Conservation (phyloP, 2,329 filamentous ascomycete genomes). For the Teratosphaeria viscida region DNA sequence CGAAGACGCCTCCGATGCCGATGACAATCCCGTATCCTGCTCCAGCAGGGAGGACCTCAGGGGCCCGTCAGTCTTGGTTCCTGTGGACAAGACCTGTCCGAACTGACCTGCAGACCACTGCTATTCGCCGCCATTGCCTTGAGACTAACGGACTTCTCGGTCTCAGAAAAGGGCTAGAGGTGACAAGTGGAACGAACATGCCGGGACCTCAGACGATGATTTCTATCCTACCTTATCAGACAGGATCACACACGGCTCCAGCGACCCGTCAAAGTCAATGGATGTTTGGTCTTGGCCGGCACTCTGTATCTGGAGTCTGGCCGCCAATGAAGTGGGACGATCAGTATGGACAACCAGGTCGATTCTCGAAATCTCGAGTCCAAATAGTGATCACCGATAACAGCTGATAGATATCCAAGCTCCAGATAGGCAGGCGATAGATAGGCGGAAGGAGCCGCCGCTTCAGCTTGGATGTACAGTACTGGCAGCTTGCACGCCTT, state of each 20-base stretch:
- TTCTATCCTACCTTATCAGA: not conserved
- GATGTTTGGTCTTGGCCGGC: not conserved
- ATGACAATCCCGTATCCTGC: constrained; percentile 51
- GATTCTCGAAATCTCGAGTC: not conserved
- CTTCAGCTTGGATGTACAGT: not conserved
- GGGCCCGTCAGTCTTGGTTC: not conserved
- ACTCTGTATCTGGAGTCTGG: not conserved
- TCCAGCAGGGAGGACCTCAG: constrained; percentile 7
- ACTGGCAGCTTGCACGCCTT: not conserved
- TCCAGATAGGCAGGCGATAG: not conserved
- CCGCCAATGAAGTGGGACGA: not conserved
- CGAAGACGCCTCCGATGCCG: constrained; percentile 62
- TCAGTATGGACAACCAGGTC: not conserved
- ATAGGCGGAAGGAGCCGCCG: not conserved
- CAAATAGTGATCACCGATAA: not conserved
- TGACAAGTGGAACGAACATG: not conserved
- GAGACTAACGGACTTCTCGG: not conserved
- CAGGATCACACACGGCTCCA: not conserved
- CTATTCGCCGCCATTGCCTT: not conserved
- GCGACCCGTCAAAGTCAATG: not conserved
- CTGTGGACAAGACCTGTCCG: not conserved
- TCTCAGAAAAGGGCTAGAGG: not conserved
- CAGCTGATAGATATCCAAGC: not conserved
- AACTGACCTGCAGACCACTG: not conserved
- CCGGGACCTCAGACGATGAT: not conserved